Evolutionary conservation across 768 basidiomycete genomes (phyloP).

Genomic region (Suillus occidentalis): DNA sequence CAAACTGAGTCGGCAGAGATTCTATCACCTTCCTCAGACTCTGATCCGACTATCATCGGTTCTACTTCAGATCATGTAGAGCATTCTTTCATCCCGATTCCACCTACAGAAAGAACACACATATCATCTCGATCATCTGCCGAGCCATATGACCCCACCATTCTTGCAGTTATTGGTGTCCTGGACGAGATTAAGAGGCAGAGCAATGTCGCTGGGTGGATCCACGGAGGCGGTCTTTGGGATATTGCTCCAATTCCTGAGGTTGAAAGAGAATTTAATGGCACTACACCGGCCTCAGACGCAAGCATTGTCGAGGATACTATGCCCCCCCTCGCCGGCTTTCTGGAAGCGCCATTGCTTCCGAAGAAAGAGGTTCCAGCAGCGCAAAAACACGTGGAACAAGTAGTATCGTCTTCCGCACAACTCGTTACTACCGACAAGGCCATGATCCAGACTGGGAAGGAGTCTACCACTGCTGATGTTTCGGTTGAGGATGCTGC

Average conservation of each 20-base stretch:
- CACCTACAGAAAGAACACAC: background rate
- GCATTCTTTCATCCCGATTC: background rate
- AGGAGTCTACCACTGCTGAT: slow-evolving; percentile 16
- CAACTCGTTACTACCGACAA: background rate
- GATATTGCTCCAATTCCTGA: background rate
- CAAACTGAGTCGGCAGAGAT: slow-evolving; percentile 5
- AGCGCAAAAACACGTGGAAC: background rate
- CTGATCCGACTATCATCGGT: slow-evolving; percentile 4
- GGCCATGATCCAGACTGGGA: slow-evolving; percentile 11
- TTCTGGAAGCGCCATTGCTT: background rate
- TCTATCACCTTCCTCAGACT: slow-evolving; percentile 2
- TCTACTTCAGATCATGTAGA: background rate
- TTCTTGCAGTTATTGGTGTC: slow-evolving; percentile 65
- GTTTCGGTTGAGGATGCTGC: background rate
- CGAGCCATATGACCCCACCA: slow-evolving; percentile 46
- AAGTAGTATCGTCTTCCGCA: background rate
- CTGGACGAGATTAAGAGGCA: slow-evolving; percentile 59
- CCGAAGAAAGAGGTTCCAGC: background rate
- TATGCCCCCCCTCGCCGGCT: background rate
- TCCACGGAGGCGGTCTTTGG: slow-evolving; percentile 54
- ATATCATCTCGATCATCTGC: slow-evolving; percentile 6
- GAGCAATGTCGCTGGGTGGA: slow-evolving; percentile 68
- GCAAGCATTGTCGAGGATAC: background rate
- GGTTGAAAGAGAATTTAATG: slow-evolving; percentile 7
- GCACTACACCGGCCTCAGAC: background rate